Base-by-base conservation (phyloP, 2,329 filamentous ascomycete species). In the Xylariaceae sp. region DNA sequence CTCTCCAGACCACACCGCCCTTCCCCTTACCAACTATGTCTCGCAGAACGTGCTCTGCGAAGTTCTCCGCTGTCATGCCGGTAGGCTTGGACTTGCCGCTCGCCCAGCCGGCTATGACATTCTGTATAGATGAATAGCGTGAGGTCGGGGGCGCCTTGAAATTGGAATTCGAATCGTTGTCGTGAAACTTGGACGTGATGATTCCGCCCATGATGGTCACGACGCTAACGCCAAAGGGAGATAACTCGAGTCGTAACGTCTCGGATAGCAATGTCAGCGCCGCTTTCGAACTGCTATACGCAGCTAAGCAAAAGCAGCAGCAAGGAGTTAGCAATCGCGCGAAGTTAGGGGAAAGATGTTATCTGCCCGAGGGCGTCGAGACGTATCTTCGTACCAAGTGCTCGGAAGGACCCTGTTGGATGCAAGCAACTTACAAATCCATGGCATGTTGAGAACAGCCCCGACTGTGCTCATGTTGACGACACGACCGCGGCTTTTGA, bases 71-170 rank as follows among this genome's bases (percentile, higher is more conserved):
- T 5, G 63, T 29, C 3, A 37, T 24, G 8, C 60, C 60, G 39
- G 45, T 36, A 1, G 63, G 63, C 29, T 61, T 62, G 24, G 50
- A 34, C 53, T 55, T 44, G 33, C 65, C 65, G 4, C 31, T 67
- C 4, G 63, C 61, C 63, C 60, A 65, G 14, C 56, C 53, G 23
- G 51, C 55, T 14, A 67, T 65, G 5, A 40, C 57, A 3, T 60
- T 26, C 19, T 59, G 21, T 48, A 67, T 67, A 6, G 46, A 33
- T 3, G 33, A 46, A 21, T 67, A 65, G 24, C 39, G 50, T 11
- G 61, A 67, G 2, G 3, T 28, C 3, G 37, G 4, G 8, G 61
- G 60, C 9, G 65, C 41, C 9, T 52, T 33, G 36, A 61, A 47
- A 1, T 21, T 12, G 17, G 49, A 36, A 12, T 29, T 29, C 14